Evolutionary conservation across 495 filamentous ascomycete species (phyloP), one percentile per base, ranked within the genome.

Genomic region (Daldinia caldariorum): DNA sequence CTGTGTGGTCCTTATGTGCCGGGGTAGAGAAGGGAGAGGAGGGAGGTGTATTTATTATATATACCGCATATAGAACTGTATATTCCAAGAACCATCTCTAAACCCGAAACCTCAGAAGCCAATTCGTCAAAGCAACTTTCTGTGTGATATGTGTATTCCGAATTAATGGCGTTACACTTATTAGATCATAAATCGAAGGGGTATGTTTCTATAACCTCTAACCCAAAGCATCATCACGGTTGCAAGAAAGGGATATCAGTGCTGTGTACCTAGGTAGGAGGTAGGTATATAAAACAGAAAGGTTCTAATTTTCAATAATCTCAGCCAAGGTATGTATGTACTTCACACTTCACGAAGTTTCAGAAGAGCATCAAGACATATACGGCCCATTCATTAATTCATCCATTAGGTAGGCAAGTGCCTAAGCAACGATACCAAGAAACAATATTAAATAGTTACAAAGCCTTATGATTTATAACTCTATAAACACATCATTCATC

Each of bases 51-150:
- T 38, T 41, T 58, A 65, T 38, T 41, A 66, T 63, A 67, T 67
- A 71, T 43, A 26, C 26, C 39, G 56, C 68, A 31, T 58, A 67
- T 71, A 71, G 63, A 71, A 63, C 47, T 71, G 69, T 71, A 67
- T 56, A 71, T 59, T 63, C 49, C 37, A 56, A 63, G 55, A 66
- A 55, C 29, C 45, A 60, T 62, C 53, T 56, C 53, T 20, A 12
- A 56, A 56, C n/a, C 6, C 20, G 16, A 13, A n/a, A 47, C 8
- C 43, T 12, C 43, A 22, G 12, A 9, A 47, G 10, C 18, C 9
- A 47, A 20, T 18, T 12, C 1, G 43, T 10, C 18, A 22, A 47
- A 47, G 6, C 18, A 12, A 16, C 10, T 7, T 22, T 47, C 8
- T 20, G 18, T 12, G 16, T 26, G 26, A 26, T 26, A 26, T 22